Conservation (phyloP, 805 yeast species). For the Cyberlindnera mrakii region DNA sequence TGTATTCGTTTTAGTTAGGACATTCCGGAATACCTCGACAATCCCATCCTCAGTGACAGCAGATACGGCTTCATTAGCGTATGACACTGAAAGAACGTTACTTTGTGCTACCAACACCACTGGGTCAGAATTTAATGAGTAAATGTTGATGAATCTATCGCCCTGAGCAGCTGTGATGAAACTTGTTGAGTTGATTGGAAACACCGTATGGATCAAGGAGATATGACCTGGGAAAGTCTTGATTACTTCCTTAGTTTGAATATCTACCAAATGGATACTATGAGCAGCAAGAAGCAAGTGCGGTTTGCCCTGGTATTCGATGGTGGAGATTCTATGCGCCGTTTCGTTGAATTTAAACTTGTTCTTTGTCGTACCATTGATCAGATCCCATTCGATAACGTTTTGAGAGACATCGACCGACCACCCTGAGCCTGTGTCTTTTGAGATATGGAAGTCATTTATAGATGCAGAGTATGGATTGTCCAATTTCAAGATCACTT, state of each 20-base stretch:
- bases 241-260: conserved; percentile 31
- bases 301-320: conserved; percentile 22
- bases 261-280: conserved; percentile 49
- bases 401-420: conserved; percentile 52
- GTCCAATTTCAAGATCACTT: conserved; percentile 45
- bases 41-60: conserved; percentile 71
- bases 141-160: conserved; percentile 77
- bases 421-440: conserved; percentile 43
- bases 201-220: conserved; percentile 51
- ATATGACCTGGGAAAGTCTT: conserved; percentile 72
- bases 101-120: conserved; percentile 69
- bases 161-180: conserved; percentile 69
- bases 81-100: conserved; percentile 42
- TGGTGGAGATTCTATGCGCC: conserved; percentile 28
- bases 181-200: conserved; percentile 31
- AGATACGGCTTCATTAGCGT: conserved; percentile 34
- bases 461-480: conserved; percentile 42
- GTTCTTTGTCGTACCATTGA: conserved; percentile 34
- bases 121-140: conserved; percentile 37
- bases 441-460: conserved; percentile 41
- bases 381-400: conserved; percentile 57
- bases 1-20: conserved; percentile 31
- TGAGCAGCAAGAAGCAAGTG: conserved; percentile 63
- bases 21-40: conserved; percentile 64
- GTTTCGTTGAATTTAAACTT: conserved; percentile 34